Percentiles rank a stretch among this genome's conserved stretches.
These are phyloP conservation scores for Fimicolochytrium jonesii DNA, from an alignment of 192 early-diverging fungal species.

Conservation along the genomic window DNA sequence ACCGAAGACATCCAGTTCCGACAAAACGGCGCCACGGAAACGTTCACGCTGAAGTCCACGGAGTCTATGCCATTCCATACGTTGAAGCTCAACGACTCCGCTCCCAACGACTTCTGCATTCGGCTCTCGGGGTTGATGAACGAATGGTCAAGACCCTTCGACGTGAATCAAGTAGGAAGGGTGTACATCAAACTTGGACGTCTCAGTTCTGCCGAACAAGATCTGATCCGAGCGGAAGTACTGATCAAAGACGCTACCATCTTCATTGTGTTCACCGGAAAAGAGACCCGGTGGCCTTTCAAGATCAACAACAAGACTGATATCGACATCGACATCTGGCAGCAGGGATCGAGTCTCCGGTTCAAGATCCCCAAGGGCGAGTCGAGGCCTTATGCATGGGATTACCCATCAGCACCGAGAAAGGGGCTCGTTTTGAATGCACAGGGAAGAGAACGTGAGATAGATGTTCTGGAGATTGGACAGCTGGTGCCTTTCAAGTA, in stretches of 20 bases:
- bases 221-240: slow-evolving; percentile 76
- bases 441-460: slow-evolving; percentile 67
- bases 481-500: slow-evolving; percentile 80
- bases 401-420: slow-evolving; percentile 67
- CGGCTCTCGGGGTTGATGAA: slow-evolving; percentile 61
- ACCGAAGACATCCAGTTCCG: slow-evolving; percentile 69
- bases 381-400: slow-evolving; percentile 84
- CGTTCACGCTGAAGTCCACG: slow-evolving; percentile 45
- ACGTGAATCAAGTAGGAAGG: slow-evolving; percentile 81
- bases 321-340: slow-evolving; percentile 73
- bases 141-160: slow-evolving; percentile 74
- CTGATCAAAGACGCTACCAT: slow-evolving; percentile 87
- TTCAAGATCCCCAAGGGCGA: slow-evolving; percentile 51
- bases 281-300: slow-evolving; percentile 84
- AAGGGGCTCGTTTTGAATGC: slow-evolving; percentile 74
- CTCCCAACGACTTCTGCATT: slow-evolving; percentile 56
- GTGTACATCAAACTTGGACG: slow-evolving; percentile 72
- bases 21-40: slow-evolving; percentile 47
- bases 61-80: slow-evolving; percentile 64
- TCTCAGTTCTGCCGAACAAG: slow-evolving; percentile 52
- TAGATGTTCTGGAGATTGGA: slow-evolving; percentile 90
- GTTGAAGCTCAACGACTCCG: slow-evolving; percentile 50
- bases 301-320: slow-evolving; percentile 73
- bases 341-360: slow-evolving; percentile 47
- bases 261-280: slow-evolving; percentile 77